Evolutionary conservation across 2,329 filamentous ascomycete genomes (phyloP).

Genomic region (Aureobasidium namibiae): DNA sequence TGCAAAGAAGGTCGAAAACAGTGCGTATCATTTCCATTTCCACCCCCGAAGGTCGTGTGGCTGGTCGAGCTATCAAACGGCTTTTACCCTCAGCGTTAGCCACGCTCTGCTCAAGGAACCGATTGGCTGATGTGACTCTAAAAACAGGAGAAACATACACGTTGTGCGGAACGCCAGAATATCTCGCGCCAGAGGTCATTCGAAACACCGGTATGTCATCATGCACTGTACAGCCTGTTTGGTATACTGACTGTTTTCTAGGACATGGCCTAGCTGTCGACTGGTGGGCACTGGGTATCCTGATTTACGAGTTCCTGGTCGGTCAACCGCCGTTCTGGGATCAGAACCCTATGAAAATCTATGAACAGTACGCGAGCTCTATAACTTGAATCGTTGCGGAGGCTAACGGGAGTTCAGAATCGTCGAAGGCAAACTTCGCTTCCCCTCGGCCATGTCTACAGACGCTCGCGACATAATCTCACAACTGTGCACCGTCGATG

Average conservation of each 20-base stretch:
- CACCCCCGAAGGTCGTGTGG: neutral
- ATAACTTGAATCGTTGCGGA: too few relatives aligned
- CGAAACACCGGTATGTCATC: constrained; percentile 58
- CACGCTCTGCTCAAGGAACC: neutral
- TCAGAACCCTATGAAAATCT: constrained; percentile 78
- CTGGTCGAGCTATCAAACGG: neutral
- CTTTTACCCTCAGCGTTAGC: neutral
- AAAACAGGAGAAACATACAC: constrained; percentile 64
- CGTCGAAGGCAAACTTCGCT: constrained; percentile 67
- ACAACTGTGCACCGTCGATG: constrained; percentile 69
- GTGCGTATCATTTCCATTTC: constrained; percentile 25
- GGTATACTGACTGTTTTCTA: constrained; percentile 16
- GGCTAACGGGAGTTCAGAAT: constrained; percentile 46
- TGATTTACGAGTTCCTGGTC: constrained; percentile 78
- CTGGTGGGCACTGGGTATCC: constrained; percentile 80
- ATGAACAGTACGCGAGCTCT: constrained; percentile 49
- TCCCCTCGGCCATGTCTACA: constrained; percentile 59
- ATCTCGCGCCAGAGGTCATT: constrained; percentile 77
- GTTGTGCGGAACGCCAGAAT: constrained; percentile 75
- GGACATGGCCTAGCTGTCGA: constrained; percentile 65
- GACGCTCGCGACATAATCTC: constrained; percentile 68
- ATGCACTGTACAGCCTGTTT: neutral
- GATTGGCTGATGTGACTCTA: neutral
- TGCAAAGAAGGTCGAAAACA: constrained; percentile 64
- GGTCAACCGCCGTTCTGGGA: constrained; percentile 85